These are phyloP conservation scores for Nemophila menziesii DNA, from an alignment of 257 asterid species.

Conservation along the genomic window DNA sequence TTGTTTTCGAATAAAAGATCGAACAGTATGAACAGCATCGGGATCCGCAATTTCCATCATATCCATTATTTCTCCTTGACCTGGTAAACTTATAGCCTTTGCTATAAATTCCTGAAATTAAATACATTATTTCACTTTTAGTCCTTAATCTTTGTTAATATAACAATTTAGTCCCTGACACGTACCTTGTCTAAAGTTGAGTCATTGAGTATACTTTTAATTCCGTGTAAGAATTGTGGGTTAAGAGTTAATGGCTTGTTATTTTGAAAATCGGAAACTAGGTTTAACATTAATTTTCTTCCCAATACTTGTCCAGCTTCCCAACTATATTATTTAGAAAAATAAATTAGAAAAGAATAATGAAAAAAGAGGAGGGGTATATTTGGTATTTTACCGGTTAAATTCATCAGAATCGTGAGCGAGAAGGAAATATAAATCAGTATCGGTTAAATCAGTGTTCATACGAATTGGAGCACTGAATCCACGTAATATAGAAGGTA, in stretches of 20 bases:
- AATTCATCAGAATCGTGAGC: slow-evolving; percentile 82
- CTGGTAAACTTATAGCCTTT: slow-evolving; percentile 71
- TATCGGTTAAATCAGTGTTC: slow-evolving; percentile 61
- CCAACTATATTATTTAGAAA: slow-evolving; percentile 38
- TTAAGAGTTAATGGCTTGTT: slow-evolving; percentile 55
- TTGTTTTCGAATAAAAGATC: slow-evolving; percentile 55
- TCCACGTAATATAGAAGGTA: slow-evolving; percentile 65
- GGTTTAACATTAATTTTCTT: slow-evolving; percentile 65
- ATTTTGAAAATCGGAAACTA: slow-evolving; percentile 62
- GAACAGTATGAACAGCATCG: slow-evolving; percentile 78
- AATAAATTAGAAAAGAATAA: background rate
- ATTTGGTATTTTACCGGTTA: slow-evolving; percentile 45
- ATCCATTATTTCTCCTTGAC: slow-evolving; percentile 81
- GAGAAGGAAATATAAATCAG: slow-evolving; percentile 62
- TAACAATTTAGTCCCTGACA: background rate
- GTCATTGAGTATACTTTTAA: slow-evolving; percentile 48
- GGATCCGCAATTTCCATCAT: slow-evolving; percentile 82
- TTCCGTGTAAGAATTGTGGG: slow-evolving; percentile 54
- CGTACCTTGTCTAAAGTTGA: slow-evolving; percentile 63
- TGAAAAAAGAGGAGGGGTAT: background rate
- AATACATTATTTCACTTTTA: slow-evolving; percentile 2
- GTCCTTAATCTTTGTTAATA: background rate
- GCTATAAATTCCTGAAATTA: slow-evolving; percentile 67
- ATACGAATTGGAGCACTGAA: slow-evolving; percentile 78
- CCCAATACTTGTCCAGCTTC: slow-evolving; percentile 77